Conservation (phyloP, 495 filamentous ascomycete genomes). For the Hypomontagnella monticulosa region DNA sequence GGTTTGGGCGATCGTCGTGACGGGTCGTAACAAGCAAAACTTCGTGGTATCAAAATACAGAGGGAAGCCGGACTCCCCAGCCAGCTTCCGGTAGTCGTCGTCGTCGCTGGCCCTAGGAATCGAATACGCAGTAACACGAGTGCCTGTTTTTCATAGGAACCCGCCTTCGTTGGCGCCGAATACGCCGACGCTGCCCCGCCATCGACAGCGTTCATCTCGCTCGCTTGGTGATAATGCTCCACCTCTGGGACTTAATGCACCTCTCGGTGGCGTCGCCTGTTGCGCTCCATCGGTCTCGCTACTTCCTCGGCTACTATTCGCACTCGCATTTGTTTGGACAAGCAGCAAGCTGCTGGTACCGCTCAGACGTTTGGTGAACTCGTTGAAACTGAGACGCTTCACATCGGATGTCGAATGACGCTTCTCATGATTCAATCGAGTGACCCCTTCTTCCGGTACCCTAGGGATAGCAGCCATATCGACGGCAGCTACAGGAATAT, state of each 20-base stretch:
- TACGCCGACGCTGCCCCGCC: slow-evolving; percentile 47
- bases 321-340: slow-evolving; percentile 61
- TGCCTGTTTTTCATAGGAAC: slow-evolving; percentile 42
- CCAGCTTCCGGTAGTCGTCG: slow-evolving; percentile 16
- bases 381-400: slow-evolving; percentile 63
- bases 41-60: slow-evolving; percentile 42
- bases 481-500: slow-evolving; percentile 44
- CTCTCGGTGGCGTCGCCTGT: slow-evolving; percentile 41
- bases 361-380: slow-evolving; percentile 63
- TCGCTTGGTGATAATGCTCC: slow-evolving; percentile 36
- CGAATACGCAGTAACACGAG: slow-evolving; percentile 30
- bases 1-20: slow-evolving; percentile 34
- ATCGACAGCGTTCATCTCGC: slow-evolving; percentile 45
- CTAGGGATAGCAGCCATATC: slow-evolving; percentile 33
- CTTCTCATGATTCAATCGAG: slow-evolving; percentile 49
- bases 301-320: slow-evolving; percentile 58
- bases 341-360: slow-evolving; percentile 63
- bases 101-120: slow-evolving; percentile 31
- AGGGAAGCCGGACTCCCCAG: slow-evolving; percentile 16
- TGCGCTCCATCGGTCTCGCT: slow-evolving; percentile 49
- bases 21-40: slow-evolving; percentile 41
- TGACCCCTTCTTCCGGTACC: slow-evolving; percentile 22
- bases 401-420: slow-evolving; percentile 56
- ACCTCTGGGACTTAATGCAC: slow-evolving; percentile 33
- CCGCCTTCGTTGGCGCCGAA: slow-evolving; percentile 44